Conservation (phyloP, 306 rosid genomes). For the Gastrolobium villosum region DNA sequence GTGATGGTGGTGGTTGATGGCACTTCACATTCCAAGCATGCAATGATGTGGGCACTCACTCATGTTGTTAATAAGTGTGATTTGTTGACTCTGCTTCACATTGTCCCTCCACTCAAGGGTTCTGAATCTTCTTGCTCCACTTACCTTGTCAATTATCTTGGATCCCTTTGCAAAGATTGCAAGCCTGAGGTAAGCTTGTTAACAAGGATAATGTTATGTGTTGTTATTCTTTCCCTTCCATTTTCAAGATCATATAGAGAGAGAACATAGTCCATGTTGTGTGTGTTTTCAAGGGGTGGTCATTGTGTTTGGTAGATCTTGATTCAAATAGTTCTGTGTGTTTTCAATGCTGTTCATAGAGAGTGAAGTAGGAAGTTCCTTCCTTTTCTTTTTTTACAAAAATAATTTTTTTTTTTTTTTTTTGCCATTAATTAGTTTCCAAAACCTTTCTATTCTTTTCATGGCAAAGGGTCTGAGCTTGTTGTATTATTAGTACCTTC, state of each 20-base stretch:
- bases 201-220: neutral
- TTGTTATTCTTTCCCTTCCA: neutral
- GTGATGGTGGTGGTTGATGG: conserved; percentile 94
- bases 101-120: conserved; percentile 58
- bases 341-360: conserved; percentile 28
- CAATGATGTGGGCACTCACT: conserved; percentile 95
- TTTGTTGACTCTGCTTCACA: conserved; percentile 83
- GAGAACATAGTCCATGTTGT: conserved; percentile 18
- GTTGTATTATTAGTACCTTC: conserved; percentile 48
- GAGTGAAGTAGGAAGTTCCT: conserved; percentile 30
- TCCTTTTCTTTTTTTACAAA: neutral
- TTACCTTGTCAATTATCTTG: conserved; percentile 77
- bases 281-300: neutral
- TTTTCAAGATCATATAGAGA: neutral
- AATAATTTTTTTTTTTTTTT: neutral
- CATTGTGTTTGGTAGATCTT: conserved; percentile 54
- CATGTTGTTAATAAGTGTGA: conserved; percentile 85
- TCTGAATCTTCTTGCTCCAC: conserved; percentile 60
- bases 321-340: conserved; percentile 21
- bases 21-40: conserved; percentile 80
- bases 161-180: conserved; percentile 86
- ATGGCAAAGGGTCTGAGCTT: conserved; percentile 48
- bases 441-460: conserved; percentile 48
- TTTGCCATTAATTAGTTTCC: neutral
- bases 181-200: conserved; percentile 76